These are phyloP conservation scores for Tetrapisispora phaffii DNA, from an alignment of 805 yeast species.

Conservation along the genomic window DNA sequence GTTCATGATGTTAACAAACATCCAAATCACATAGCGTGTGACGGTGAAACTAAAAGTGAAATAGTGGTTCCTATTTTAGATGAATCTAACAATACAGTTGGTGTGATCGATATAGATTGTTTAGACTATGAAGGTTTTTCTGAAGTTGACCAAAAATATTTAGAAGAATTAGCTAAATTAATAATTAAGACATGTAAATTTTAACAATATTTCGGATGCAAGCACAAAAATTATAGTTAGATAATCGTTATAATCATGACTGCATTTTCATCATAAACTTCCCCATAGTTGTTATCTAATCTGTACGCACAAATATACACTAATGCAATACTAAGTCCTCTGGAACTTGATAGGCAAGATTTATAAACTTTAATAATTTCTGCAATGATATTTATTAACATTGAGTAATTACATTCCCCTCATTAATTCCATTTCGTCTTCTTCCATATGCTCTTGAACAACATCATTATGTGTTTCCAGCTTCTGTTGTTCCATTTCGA, in stretches of 20 bases:
- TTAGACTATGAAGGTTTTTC: constrained; percentile 55
- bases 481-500: constrained; percentile 1
- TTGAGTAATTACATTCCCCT: neutral
- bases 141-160: constrained; percentile 43
- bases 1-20: constrained; percentile 68
- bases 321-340: neutral
- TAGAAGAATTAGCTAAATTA: constrained; percentile 49
- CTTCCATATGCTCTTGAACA: constrained; percentile 4
- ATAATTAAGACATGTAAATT: constrained; percentile 49
- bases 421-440: constrained; percentile 1
- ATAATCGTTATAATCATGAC: neutral
- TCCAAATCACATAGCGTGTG: constrained; percentile 96
- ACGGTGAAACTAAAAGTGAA: constrained; percentile 88
- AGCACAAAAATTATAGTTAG: too few relatives aligned
- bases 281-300: too few relatives aligned
- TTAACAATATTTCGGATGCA: too few relatives aligned
- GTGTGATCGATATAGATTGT: constrained; percentile 86
- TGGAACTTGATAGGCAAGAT: too few relatives aligned
- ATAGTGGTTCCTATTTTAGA: constrained; percentile 75
- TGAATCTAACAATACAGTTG: constrained; percentile 38
- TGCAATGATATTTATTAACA: neutral
- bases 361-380: neutral
- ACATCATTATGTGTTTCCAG: neutral
- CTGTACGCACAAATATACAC: too few relatives aligned
- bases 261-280: neutral